Conservation (phyloP, 148 eudicot species). For the Gaultheria prostrata region DNA sequence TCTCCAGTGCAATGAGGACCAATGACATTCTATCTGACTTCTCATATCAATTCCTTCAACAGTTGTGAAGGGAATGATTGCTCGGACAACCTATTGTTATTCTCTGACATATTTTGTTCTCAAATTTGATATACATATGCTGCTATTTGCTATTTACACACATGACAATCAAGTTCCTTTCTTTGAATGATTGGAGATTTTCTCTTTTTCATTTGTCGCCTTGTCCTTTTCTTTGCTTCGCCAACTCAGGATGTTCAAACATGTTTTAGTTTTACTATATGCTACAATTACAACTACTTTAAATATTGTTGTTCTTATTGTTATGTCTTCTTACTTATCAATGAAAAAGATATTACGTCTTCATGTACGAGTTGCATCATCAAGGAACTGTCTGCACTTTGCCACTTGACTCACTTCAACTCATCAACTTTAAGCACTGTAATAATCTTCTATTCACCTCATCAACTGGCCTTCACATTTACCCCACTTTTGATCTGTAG, state of each 20-base stretch:
- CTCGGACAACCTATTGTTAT: background rate
- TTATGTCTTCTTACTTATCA: background rate
- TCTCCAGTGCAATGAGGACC: background rate
- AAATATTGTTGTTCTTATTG: background rate
- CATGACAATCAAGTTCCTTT: background rate
- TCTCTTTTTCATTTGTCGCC: background rate
- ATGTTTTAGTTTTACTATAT: background rate
- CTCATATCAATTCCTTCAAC: background rate
- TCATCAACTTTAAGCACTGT: background rate
- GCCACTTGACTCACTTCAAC: background rate
- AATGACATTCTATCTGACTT: conserved; percentile 1
- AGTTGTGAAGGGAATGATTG: conserved; percentile 8
- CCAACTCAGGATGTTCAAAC: background rate
- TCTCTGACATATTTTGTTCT: background rate
- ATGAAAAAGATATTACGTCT: background rate
- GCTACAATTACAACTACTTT: background rate
- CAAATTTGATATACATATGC: background rate
- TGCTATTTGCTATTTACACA: conserved; percentile 3
- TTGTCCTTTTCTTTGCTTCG: background rate
- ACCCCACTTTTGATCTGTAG: background rate
- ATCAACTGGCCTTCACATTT: background rate
- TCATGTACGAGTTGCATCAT: background rate
- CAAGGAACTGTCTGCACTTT: background rate
- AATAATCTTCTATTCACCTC: background rate
- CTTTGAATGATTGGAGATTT: background rate